These are phyloP conservation scores for Barnettozyma botsteinii DNA, from an alignment of 805 yeast genomes.

Conservation along the genomic window DNA sequence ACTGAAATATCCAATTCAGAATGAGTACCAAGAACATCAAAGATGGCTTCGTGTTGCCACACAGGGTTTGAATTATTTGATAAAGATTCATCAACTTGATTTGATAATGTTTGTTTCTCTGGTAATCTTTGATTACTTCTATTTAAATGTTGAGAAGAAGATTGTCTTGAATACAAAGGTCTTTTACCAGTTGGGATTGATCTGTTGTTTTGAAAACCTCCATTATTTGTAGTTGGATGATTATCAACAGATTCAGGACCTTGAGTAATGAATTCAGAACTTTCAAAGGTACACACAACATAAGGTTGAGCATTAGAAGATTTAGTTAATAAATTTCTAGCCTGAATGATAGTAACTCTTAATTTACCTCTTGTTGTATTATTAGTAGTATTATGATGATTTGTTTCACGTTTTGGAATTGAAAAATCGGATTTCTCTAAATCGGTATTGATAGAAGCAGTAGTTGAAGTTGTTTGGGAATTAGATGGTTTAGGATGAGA, in stretches of 20 bases:
- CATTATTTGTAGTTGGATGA: constrained; percentile 28
- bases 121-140: constrained; percentile 20
- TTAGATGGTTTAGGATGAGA: constrained; percentile 18
- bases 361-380: constrained; percentile 73
- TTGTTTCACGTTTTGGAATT: constrained; percentile 8
- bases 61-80: constrained; percentile 54
- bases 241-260: constrained; percentile 50
- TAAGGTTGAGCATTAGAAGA: constrained; percentile 64
- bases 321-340: constrained; percentile 56
- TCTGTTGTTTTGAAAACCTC: constrained; percentile 11
- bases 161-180: constrained; percentile 39
- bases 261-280: constrained; percentile 82
- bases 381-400: constrained; percentile 12
- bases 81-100: constrained; percentile 8
- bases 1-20: constrained; percentile 87
- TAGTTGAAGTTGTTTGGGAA: constrained; percentile 17
- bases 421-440: constrained; percentile 4
- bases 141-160: constrained; percentile 36
- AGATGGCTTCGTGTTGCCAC: constrained; percentile 91
- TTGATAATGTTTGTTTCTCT: constrained; percentile 3
- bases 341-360: constrained; percentile 75
- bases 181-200: constrained; percentile 25
- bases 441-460: constrained; percentile 9
- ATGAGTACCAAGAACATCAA: constrained; percentile 82
- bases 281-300: constrained; percentile 87